phyloP scores from a whole-genome alignment of 2,329 filamentous ascomycete genomes.

The Sclerotinia glacialis region DNA sequence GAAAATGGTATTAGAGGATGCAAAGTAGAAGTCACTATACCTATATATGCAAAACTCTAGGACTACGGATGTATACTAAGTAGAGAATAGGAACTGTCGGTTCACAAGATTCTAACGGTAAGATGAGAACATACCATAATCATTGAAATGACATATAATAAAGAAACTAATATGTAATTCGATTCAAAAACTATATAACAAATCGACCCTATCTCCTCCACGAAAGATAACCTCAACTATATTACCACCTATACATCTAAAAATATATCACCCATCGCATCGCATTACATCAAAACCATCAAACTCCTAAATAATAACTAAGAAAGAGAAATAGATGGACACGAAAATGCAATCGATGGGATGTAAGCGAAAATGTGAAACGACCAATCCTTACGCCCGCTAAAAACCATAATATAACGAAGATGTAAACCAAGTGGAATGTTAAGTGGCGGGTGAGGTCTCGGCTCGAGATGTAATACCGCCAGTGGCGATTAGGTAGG shows the following conservation, averaged over 20 bases:
- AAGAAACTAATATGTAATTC: slow-evolving; percentile 12
- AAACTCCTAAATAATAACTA: not conserved
- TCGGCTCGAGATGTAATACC: not conserved
- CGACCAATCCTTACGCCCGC: slow-evolving; percentile 14
- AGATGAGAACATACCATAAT: not conserved
- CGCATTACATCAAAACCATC: slow-evolving; percentile 10
- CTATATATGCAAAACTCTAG: no score
- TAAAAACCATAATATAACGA: not conserved
- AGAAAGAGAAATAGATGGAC: slow-evolving; percentile 12
- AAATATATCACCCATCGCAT: not conserved
- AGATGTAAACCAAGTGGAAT: slow-evolving; percentile 1
- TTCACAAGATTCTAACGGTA: not conserved
- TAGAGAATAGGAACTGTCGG: no score
- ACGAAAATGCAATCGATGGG: slow-evolving; percentile 3
- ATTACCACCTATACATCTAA: slow-evolving; percentile 10
- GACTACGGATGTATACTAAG: no score
- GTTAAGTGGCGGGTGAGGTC: not conserved
- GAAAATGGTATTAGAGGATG: no score
- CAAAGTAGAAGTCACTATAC: not conserved
- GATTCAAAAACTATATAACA: slow-evolving; percentile 1
- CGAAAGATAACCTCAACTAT: slow-evolving; percentile 15
- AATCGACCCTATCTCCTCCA: slow-evolving; percentile 11
- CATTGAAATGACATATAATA: not conserved
- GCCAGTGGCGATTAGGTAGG: not conserved
- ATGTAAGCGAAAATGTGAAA: slow-evolving; percentile 3